Evolutionary conservation across 192 early-diverging fungal species (phyloP).

Genomic region (Coemansia pectinata): DNA sequence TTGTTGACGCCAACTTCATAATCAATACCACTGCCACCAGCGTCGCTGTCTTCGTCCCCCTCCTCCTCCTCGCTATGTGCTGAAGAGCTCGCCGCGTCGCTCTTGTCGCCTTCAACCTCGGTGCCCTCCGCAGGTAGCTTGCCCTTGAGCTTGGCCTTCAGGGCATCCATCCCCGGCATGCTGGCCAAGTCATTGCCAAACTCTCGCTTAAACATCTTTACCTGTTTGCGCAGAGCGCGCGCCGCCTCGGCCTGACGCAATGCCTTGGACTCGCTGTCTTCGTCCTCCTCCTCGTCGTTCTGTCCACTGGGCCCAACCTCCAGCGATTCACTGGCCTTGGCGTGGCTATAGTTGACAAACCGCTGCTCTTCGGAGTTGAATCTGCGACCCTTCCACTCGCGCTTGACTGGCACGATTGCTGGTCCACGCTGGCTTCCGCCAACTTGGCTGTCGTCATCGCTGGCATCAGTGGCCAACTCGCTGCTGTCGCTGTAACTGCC

Average conservation of each 20-base stretch:
- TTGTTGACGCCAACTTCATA: background rate
- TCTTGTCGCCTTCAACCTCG: constrained; percentile 11
- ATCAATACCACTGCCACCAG: background rate
- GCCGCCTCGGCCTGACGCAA: constrained; percentile 30
- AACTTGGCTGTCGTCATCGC: background rate
- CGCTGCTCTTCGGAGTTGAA: background rate
- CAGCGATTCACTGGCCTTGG: constrained; percentile 5
- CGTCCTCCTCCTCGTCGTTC: constrained; percentile 10
- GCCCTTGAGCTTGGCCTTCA: constrained; percentile 23
- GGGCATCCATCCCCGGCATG: constrained; percentile 25
- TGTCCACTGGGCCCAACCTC: background rate
- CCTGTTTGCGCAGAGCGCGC: constrained; percentile 31
- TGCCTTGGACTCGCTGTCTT: constrained; percentile 12
- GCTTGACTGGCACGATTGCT: constrained; percentile 1
- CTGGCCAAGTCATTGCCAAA: constrained; percentile 29
- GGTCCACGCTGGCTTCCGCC: background rate
- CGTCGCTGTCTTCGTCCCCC: background rate
- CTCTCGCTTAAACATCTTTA: constrained; percentile 39
- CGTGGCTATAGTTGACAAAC: constrained; percentile 8
- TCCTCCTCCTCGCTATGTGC: background rate
- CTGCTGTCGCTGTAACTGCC: background rate
- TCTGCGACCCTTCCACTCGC: constrained; percentile 9
- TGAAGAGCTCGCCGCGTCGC: background rate
- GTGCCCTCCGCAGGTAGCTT: background rate
- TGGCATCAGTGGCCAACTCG: background rate